Base-by-base conservation (phyloP, 1,139 yeast genomes). In the Taiozyma sp. region DNA sequence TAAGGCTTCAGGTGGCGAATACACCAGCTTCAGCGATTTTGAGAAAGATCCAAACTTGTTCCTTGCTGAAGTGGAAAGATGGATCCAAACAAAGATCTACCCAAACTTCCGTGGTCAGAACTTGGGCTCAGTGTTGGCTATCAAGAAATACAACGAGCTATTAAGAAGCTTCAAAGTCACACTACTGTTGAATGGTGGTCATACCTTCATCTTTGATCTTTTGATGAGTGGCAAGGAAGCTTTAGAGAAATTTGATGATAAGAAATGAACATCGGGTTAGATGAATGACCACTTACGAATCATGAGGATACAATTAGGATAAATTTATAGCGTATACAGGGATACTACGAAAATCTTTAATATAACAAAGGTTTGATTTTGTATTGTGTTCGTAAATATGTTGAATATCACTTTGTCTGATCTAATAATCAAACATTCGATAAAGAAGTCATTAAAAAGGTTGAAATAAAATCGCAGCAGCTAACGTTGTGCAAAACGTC, bases 141-240 rank as follows among this genome's bases (percentile, higher is more conserved):
- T 57, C 8, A 52, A 67, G 43, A 58, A 66, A 46, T 75, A 71
- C 55, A 63, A 71, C 39, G 72, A 69, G 46, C 71, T 76, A 51
- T 61, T 72, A 14, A 62, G 65, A 28, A 75, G 72, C 45, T 68
- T 76, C 43, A 69, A 69, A 52, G 64, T 69, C 19, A 70, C 76
- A 0, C 58, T 76, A 44, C 60, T 65, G 42, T 58, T 74, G 39
- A 76, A 75, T 51, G 78, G 78, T 16, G 79, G 79, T 1, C 77
- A 76, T 55, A 61, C 74, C 8, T 74, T 74, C 53, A 68, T 73
- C 9, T 67, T 76, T 54, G 80, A 75, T 55, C 61, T 75, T 2
- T 58, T 75, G 28, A 44, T 60, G 48, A 60, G 52, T 46, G 54
- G 71, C 52, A 70, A 70, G 50, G 63, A 66, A 51, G 66, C 67